These are phyloP conservation scores for Aulographum hederae DNA, from an alignment of 2,329 filamentous ascomycete species.

Conservation along the genomic window DNA sequence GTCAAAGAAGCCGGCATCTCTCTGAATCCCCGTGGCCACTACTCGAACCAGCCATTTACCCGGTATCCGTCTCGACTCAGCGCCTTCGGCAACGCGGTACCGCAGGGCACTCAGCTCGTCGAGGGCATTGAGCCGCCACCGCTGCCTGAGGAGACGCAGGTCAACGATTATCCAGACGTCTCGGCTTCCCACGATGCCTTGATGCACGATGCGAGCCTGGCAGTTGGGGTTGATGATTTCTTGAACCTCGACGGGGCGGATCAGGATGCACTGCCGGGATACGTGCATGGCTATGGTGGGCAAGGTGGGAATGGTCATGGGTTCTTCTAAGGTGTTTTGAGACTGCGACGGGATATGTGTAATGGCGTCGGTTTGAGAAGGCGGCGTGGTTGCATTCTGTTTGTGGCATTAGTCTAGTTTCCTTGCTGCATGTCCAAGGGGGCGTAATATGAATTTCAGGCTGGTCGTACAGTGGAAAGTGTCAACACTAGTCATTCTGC, in stretches of 20 bases:
- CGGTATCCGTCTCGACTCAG: constrained; percentile 14
- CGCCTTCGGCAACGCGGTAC: constrained; percentile 24
- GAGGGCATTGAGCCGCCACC: constrained; percentile 20
- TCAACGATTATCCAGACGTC: neutral
- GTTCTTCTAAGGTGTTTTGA: constrained; percentile 8
- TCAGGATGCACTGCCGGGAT: constrained; percentile 10
- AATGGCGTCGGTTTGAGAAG: too few relatives aligned
- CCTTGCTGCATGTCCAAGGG: too few relatives aligned
- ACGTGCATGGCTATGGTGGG: constrained; percentile 6
- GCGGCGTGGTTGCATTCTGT: too few relatives aligned
- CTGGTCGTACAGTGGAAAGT: too few relatives aligned
- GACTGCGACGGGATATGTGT: too few relatives aligned
- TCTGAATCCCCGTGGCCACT: constrained; percentile 29
- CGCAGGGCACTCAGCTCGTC: constrained; percentile 16
- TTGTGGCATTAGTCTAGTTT: too few relatives aligned
- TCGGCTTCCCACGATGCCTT: constrained; percentile 3
- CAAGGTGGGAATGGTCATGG: neutral
- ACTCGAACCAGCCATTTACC: constrained; percentile 8
- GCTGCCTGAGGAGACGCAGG: neutral
- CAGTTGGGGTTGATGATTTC: constrained; percentile 18
- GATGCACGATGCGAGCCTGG: constrained; percentile 5
- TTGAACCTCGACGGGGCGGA: constrained; percentile 22
- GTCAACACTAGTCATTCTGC: too few relatives aligned
- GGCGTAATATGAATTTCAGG: too few relatives aligned
- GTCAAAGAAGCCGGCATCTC: constrained; percentile 22